phyloP scores from a whole-genome alignment of 352 stramenopile genomes.

The Thalassiosira exigua region DNA sequence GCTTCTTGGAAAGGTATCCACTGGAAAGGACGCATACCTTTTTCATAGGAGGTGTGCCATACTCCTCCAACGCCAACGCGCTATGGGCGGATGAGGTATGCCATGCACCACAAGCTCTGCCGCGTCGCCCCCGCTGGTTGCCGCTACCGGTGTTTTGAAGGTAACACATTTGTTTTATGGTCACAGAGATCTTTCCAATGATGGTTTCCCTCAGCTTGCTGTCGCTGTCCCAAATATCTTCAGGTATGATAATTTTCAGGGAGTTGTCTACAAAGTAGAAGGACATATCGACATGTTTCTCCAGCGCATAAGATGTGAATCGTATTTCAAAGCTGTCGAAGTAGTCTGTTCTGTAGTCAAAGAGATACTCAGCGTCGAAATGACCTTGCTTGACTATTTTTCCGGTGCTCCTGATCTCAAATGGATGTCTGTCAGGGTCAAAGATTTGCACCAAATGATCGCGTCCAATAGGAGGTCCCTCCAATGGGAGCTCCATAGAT shows the following conservation, averaged over 20 bases:
- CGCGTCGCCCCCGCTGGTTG: slow-evolving; percentile 47
- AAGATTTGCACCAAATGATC: slow-evolving; percentile 71
- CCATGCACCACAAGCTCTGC: slow-evolving; percentile 51
- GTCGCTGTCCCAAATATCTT: slow-evolving; percentile 27
- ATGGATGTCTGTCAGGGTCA: slow-evolving; percentile 61
- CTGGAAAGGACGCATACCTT: slow-evolving; percentile 30
- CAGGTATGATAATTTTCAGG: slow-evolving; percentile 51
- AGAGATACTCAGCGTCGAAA: slow-evolving; percentile 36
- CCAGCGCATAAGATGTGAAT: slow-evolving; percentile 69
- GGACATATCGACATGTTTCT: slow-evolving; percentile 61
- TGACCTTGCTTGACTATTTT: slow-evolving; percentile 52
- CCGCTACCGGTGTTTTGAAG: slow-evolving; percentile 23
- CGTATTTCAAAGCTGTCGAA: slow-evolving; percentile 53
- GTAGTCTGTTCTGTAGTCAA: slow-evolving; percentile 25
- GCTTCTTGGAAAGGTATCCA: slow-evolving; percentile 15
- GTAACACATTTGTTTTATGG: slow-evolving; percentile 23
- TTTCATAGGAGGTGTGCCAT: not conserved
- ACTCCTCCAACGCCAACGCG: not conserved
- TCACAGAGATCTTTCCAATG: slow-evolving; percentile 26
- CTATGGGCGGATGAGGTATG: slow-evolving; percentile 18
- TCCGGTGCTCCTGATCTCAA: slow-evolving; percentile 42
- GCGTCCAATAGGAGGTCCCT: slow-evolving; percentile 45
- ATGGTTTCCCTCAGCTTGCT: slow-evolving; percentile 28
- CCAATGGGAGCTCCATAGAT: slow-evolving; percentile 39
- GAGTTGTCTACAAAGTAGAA: slow-evolving; percentile 40